Evolutionary conservation across 2,329 filamentous ascomycete genomes (phyloP), one percentile per base, ranked within the genome.

Genomic region (Penicillium sp.): DNA sequence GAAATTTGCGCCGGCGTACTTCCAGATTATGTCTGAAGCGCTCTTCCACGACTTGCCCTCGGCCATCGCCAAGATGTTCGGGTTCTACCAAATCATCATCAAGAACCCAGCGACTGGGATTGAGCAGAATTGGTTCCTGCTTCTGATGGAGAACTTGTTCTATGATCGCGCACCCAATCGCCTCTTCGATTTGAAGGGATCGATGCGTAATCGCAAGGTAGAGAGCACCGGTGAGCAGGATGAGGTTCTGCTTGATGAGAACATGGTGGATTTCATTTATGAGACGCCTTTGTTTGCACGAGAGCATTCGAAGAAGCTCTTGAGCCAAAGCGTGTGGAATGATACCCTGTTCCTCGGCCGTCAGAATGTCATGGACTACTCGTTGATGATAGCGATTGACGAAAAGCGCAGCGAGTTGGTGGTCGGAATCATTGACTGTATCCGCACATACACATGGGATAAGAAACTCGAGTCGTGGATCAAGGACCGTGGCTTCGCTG

Each of bases 391-490:
- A 55, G 96, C 94, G 0, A 96, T 99, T 46, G 94, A 99, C 70
- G 95, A 97, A 73, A 83, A 84, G 39, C 86, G 87, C 63, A 93
- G 94, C 69, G 94, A 99, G 77, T 85, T 99, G 14, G 92, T 98
- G 14, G 93, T 99, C 2, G 95, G 95, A 4, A 98, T 99, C 70
- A 98, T 99, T 64, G 94, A 99, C 75, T 98, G 95, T 74, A 98
- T 99, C 66, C 87, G 95, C 56, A 99, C 95, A 0, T 99, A 98
- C 73, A 99, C 95, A 0, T 99, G 95, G 92, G 95, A 99, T 80
- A 99, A 99, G 83, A 97, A 97, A 74, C 85, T 99, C n/a, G 95
- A 99, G 79, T 95, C 89, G 55, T 99, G 95, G 95, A 97, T 99
- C 83, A 99, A 99, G 77, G 93, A 98, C 72, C 89, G 94, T 40